Conservation (phyloP, 805 yeast species). For the Saturnispora hagleri region DNA sequence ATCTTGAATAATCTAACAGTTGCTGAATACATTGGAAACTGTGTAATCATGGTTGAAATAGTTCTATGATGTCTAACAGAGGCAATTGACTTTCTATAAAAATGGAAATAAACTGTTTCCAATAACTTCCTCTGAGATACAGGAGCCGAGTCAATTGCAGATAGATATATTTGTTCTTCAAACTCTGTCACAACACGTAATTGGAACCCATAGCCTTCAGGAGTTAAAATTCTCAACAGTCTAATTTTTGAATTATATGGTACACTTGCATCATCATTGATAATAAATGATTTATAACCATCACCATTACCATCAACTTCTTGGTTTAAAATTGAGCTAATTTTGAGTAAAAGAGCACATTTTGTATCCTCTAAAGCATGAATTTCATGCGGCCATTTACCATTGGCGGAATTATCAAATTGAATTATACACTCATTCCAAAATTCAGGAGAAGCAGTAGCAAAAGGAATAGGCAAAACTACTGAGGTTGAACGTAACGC, state of each 20-base stretch:
- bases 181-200: constrained; percentile 73
- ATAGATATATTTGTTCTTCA: constrained; percentile 64
- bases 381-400: constrained; percentile 94
- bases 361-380: constrained; percentile 80
- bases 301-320: constrained; percentile 30
- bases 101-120: constrained; percentile 54
- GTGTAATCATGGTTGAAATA: constrained; percentile 57
- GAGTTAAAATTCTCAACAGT: constrained; percentile 59
- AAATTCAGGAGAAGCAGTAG: constrained; percentile 64
- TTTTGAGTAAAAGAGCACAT: constrained; percentile 75
- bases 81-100: constrained; percentile 56
- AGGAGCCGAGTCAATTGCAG: constrained; percentile 60
- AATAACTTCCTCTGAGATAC: constrained; percentile 50
- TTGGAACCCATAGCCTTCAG: constrained; percentile 84
- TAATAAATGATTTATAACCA: constrained; percentile 46
- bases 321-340: constrained; percentile 38
- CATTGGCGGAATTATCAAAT: constrained; percentile 64
- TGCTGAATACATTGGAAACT: constrained; percentile 66
- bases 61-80: constrained; percentile 76
- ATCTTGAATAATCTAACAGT: constrained; percentile 77
- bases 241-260: constrained; percentile 57
- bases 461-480: constrained; percentile 75
- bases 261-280: constrained; percentile 52
- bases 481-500: constrained; percentile 68
- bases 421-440: constrained; percentile 76